Base-by-base conservation (phyloP, 2,329 filamentous ascomycete genomes). In the Aplosporella prunicola region DNA sequence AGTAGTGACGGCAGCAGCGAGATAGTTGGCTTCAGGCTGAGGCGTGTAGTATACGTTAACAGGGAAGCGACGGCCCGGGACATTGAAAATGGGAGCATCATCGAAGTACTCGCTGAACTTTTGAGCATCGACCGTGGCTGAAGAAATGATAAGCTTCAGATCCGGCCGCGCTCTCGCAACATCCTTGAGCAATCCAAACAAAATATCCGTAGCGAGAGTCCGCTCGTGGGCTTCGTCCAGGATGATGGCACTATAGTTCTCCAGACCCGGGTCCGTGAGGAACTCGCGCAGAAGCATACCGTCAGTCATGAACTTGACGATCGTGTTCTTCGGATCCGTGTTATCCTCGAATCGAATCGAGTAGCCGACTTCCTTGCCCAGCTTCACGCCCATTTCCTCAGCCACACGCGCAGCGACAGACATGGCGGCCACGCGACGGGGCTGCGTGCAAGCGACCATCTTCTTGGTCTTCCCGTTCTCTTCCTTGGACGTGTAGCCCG, bases 211-310 rank as follows among this genome's bases (percentile, higher is more conserved):
- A 36, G 86, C 78, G 1, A 96, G 73, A 0, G 86, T 94, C 47
- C 91, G 73, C 57, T 98, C 91, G 72, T 98, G 91, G 0, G 91
- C 91, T 58, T 98, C 91, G 55, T 98, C 91, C 40, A 98, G 89
- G 80, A 98, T 95, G 45, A 98, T 63, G 9, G 80, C 84, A 5
- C 84, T 83, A 50, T 96, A 96, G 11, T 77, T 78, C 1, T 77
- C 74, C 5, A 96, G 66, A 47, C 89, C 79, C 0, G 89, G 88
- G 51, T 93, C 86, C 0, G 85, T 89, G 64, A 95, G 76, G 46
- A 95, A 82, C 55, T 94, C 86, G 54, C 87, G 74, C 20, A 96
- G 67, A 25, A 96, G 67, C 82, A 96, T 93, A 55, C 91, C 91
- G 52, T 98, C 91, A 0, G 91, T 98, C 82, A 93, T 89, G 61